phyloP scores from a whole-genome alignment of 306 rosid genomes.

The Hippophae rhamnoides region DNA sequence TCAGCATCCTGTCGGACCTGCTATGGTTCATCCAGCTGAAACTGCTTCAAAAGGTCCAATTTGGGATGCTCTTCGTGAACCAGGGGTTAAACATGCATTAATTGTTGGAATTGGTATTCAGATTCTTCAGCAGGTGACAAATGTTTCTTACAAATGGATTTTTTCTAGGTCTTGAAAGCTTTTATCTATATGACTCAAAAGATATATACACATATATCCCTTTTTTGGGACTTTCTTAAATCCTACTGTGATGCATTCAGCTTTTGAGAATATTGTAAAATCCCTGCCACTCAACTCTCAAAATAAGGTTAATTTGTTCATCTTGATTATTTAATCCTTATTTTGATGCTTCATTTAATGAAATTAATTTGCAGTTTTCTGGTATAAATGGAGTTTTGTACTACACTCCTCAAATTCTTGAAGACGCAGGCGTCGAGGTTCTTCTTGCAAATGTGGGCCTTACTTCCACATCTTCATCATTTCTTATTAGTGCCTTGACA shows the following conservation, averaged over 20 bases:
- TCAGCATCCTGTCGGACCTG: constrained; percentile 60
- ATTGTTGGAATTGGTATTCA: constrained; percentile 74
- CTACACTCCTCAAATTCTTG: constrained; percentile 86
- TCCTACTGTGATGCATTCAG: no score
- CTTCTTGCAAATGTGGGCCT: constrained; percentile 54
- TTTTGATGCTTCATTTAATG: constrained; percentile 6
- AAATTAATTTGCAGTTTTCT: constrained; percentile 42
- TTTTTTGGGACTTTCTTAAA: no score
- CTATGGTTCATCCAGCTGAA: constrained; percentile 77
- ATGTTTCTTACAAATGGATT: not conserved
- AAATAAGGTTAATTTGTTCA: no score
- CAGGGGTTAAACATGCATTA: constrained; percentile 72
- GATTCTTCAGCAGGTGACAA: constrained; percentile 72
- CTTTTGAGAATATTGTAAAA: no score
- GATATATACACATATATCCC: no score
- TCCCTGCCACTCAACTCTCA: no score
- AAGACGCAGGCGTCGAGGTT: constrained; percentile 70
- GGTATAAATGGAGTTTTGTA: constrained; percentile 83
- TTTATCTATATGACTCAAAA: no score
- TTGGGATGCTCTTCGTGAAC: constrained; percentile 69
- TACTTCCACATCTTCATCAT: constrained; percentile 52
- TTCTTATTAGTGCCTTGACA: constrained; percentile 69
- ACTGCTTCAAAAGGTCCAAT: constrained; percentile 48
- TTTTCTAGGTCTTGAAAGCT: not conserved
- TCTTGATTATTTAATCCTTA: not conserved